Evolutionary conservation across 2,329 filamentous ascomycete species (phyloP).

Genomic region (Monilinia polystroma): DNA sequence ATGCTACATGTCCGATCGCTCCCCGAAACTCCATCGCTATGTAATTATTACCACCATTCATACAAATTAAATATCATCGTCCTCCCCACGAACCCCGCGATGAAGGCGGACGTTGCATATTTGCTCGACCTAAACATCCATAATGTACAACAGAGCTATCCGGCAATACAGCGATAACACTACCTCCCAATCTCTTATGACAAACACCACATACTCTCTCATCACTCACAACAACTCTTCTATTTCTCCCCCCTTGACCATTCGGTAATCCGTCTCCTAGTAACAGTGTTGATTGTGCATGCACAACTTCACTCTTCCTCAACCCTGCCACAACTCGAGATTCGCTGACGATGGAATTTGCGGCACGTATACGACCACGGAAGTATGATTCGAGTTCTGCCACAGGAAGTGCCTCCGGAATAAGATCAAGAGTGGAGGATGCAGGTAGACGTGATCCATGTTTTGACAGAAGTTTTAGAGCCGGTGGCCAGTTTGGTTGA

Average conservation of each 20-base stretch:
- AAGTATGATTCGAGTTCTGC: slow-evolving; percentile 86
- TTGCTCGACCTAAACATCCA: slow-evolving; percentile 65
- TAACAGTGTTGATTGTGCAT: slow-evolving; percentile 68
- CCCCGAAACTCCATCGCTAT: slow-evolving; percentile 35
- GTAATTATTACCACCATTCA: slow-evolving; percentile 24
- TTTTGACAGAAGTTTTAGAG: slow-evolving; percentile 82
- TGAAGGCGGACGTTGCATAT: slow-evolving; percentile 39
- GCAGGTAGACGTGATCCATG: slow-evolving; percentile 91
- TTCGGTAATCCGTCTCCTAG: slow-evolving; percentile 65
- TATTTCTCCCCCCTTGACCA: slow-evolving; percentile 56
- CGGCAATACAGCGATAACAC: slow-evolving; percentile 85
- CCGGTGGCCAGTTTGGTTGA: slow-evolving; percentile 70
- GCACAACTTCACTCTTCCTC: slow-evolving; percentile 75
- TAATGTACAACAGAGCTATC: slow-evolving; percentile 82
- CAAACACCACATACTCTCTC: slow-evolving; percentile 90
- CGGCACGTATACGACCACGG: slow-evolving; percentile 80
- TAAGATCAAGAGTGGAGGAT: slow-evolving; percentile 78
- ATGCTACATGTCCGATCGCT: slow-evolving; percentile 24
- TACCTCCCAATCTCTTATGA: slow-evolving; percentile 87
- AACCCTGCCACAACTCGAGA: slow-evolving; percentile 74
- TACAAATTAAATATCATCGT: slow-evolving; percentile 25
- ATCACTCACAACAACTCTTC: slow-evolving; percentile 78
- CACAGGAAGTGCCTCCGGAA: slow-evolving; percentile 77
- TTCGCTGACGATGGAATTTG: slow-evolving; percentile 79
- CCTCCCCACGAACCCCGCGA: slow-evolving; percentile 34